phyloP scores from a whole-genome alignment of 106 monocot genomes.

The Posidonia australis region DNA sequence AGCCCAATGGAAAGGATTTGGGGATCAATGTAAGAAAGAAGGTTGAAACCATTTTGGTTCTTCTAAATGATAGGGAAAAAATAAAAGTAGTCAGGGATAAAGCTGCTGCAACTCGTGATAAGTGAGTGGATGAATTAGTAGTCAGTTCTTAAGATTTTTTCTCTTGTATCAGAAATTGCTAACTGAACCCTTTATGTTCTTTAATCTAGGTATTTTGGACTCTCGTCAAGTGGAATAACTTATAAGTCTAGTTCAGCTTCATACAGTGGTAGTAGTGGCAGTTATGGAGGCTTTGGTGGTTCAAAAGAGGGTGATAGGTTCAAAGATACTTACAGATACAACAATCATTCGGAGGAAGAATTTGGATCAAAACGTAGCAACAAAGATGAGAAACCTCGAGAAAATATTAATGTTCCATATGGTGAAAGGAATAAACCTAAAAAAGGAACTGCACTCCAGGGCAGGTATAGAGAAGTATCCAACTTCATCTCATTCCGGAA shows the following conservation, averaged over 20 bases:
- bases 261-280: constrained; percentile 29
- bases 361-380: neutral
- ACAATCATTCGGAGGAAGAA: constrained; percentile 25
- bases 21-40: constrained; percentile 94
- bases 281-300: constrained; percentile 40
- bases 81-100: constrained; percentile 72
- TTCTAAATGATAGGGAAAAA: constrained; percentile 68
- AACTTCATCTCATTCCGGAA: neutral
- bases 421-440: constrained; percentile 27
- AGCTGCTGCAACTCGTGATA: constrained; percentile 81
- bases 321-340: constrained; percentile 42
- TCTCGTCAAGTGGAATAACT: constrained; percentile 78
- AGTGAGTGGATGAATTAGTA: constrained; percentile 38
- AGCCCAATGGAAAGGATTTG: constrained; percentile 86
- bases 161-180: neutral
- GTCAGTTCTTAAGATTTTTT: neutral
- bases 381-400: too few species aligned
- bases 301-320: constrained; percentile 41
- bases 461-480: constrained; percentile 14
- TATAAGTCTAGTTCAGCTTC: constrained; percentile 64
- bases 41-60: constrained; percentile 59
- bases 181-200: neutral
- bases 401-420: constrained; percentile 13
- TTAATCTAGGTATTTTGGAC: constrained; percentile 69
- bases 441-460: constrained; percentile 11